Conservation (phyloP, 2,329 filamentous ascomycete genomes). For the Helotiales sp. region DNA sequence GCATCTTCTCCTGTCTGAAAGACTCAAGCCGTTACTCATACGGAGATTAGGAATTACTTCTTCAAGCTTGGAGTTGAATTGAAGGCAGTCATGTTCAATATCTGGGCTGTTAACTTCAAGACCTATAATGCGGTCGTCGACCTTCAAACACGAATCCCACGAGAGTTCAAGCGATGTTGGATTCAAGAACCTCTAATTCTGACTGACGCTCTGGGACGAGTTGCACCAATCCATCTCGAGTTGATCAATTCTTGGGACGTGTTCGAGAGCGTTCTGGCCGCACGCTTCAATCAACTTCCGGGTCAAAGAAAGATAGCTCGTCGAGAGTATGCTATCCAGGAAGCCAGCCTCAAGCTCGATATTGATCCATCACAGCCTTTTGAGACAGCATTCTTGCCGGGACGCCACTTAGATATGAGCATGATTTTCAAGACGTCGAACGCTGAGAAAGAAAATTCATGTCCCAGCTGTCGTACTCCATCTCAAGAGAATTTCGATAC, state of each 20-base stretch:
- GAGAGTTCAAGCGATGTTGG: slow-evolving; percentile 11
- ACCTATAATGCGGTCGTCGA: slow-evolving; percentile 17
- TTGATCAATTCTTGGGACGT: slow-evolving; percentile 29
- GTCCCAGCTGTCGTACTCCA: background rate
- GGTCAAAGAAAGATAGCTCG: slow-evolving; percentile 8
- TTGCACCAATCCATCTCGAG: slow-evolving; percentile 24
- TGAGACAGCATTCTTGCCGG: slow-evolving; percentile 17
- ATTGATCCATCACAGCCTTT: slow-evolving; percentile 13
- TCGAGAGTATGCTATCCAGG: slow-evolving; percentile 24
- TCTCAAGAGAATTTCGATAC: background rate
- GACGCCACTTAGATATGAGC: slow-evolving; percentile 22
- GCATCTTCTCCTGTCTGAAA: too few species aligned
- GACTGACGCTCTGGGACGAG: slow-evolving; percentile 27
- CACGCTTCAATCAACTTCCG: slow-evolving; percentile 17
- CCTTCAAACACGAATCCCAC: slow-evolving; percentile 13
- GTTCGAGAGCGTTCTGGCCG: slow-evolving; percentile 22
- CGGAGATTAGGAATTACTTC: slow-evolving; percentile 3
- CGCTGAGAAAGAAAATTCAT: background rate
- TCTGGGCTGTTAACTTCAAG: slow-evolving; percentile 13
- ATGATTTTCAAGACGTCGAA: slow-evolving; percentile 10
- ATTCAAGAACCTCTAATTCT: slow-evolving; percentile 25
- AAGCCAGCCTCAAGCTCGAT: slow-evolving; percentile 14
- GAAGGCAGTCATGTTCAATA: slow-evolving; percentile 17
- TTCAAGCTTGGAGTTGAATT: slow-evolving; percentile 17
- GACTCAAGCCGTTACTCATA: background rate